Evolutionary conservation across 768 basidiomycete genomes (phyloP), one percentile per base, ranked within the genome.

Genomic region (Podaxis sp.): DNA sequence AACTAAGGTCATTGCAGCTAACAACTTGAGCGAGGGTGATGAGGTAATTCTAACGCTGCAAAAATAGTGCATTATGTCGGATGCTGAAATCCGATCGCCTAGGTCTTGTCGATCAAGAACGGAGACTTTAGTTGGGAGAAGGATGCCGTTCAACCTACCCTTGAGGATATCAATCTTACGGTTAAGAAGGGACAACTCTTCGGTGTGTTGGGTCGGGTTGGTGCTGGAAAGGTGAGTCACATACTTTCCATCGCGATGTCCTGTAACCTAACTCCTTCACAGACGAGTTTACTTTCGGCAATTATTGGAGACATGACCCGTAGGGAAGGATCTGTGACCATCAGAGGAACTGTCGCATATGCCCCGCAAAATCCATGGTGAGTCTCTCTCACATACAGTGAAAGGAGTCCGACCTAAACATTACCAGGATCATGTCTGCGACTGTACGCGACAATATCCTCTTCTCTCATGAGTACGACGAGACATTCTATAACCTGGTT

Each of bases 381-480:
- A 15, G 82, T n/a, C 6, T 38, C 6, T 38, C 3, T 4, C 4
- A 4, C 12, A 66, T 22, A 2, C 53, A 12, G 7, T 48, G 20
- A 4, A 37, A 22, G 2, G 30, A 20, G 17, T 4, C 68, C 33
- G 26, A 62, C 24, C 36, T 61, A 41, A 65, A n/a, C 28, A 4
- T 30, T 5, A 26, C 3, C 30, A 91, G 90, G 91, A 86, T 97
- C 49, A 82, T 96, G 73, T 93, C 92, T 1, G 86, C 92, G 0
- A 88, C 91, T 2, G 84, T 98, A 55, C 84, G 89, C 40, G 92
- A 95, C 48, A 99, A 99, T 69, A 98, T 99, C 64, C 70, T 93
- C 37, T 98, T 99, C 76, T 94, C 89, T 10, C 91, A 96, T 73
- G 83, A 87, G 67, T 97, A 89, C 65, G 95, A 98, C 56, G 88